phyloP scores from a whole-genome alignment of 768 basidiomycete species.

The Porphyrellus cyaneotinctus region DNA sequence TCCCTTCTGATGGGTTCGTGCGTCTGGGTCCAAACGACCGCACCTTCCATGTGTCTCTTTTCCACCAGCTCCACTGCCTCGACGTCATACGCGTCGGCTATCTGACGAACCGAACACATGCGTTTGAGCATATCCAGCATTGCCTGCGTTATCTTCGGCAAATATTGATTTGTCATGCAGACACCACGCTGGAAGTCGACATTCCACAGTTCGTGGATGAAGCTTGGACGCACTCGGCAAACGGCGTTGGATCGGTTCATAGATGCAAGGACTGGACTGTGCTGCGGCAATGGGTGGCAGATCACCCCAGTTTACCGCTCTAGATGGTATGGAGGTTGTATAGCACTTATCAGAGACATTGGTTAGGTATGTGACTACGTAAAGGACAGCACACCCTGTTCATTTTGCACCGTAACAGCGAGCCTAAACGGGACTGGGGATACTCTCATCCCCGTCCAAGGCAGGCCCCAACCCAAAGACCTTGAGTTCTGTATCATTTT shows the following conservation, averaged over 20 bases:
- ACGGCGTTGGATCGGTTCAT: constrained; percentile 30
- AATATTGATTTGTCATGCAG: constrained; percentile 35
- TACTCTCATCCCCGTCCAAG: neutral
- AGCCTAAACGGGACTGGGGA: neutral
- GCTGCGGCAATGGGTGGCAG: constrained; percentile 26
- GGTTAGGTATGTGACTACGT: neutral
- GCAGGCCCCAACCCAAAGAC: neutral
- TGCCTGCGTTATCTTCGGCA: constrained; percentile 40
- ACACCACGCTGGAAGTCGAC: constrained; percentile 36
- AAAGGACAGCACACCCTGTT: neutral
- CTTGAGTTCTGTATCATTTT: constrained; percentile 1
- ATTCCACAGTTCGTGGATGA: constrained; percentile 25
- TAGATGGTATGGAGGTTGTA: neutral
- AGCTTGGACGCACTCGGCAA: constrained; percentile 27
- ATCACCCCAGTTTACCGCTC: constrained; percentile 27
- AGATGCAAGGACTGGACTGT: constrained; percentile 34
- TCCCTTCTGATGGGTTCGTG: constrained; percentile 32
- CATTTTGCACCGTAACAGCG: neutral
- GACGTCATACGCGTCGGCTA: constrained; percentile 33
- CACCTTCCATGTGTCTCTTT: constrained; percentile 36
- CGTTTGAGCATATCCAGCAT: constrained; percentile 33
- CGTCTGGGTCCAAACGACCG: constrained; percentile 33
- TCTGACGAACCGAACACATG: constrained; percentile 21
- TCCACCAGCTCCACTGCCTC: constrained; percentile 49
- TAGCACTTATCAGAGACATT: neutral